Evolutionary conservation across 1,284 basidiomycete species (phyloP), one percentile per base, ranked within the genome.

Genomic region (Apiotrichum brassicae): DNA sequence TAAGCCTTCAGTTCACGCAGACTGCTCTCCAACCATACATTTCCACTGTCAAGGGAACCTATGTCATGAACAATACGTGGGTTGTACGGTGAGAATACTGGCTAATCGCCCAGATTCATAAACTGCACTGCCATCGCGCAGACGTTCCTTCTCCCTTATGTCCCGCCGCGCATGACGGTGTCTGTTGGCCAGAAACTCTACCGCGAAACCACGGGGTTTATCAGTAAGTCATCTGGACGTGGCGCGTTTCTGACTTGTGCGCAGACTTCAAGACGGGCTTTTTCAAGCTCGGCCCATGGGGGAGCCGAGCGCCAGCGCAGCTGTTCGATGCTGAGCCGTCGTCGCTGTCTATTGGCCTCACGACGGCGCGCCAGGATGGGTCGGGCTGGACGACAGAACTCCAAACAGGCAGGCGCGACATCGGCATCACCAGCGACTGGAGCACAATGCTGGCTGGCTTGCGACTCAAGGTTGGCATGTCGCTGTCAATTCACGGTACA

Each of bases 141-240:
- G 56, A 63, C 61, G 3, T 45, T 63, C n/a, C n/a, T n/a, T n/a
- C n/a, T n/a, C n/a, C n/a, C n/a, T 16, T n/a, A 43, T 3, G 65
- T 64, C 2, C 72, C 72, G 3, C 78, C 78, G 0, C 66, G 68
- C 4, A 39, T 77, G 32, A 70, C 70, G 12, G 14, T 78, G 5
- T 74, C 72, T 1, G 67, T 75, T 33, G 78, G 76, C 0, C 68
- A 76, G 24, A 60, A 73, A 18, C 57, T 79, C 19, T 73, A 68
- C 49, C 53, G 64, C 2, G 46, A 64, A 9, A 69, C 71, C 3
- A 76, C 75, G 1, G 72, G 70, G 1, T 72, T 73, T 44, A 64
- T 71, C 49, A 68, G 67, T 64, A 47, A 32, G 68, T 58, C 4
- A 3, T n/a, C 40, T 11, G 8, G 36, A 12, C 28, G 28, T 9